Evolutionary conservation across 257 asterid species (phyloP).

Genomic region (Parsonsia alboflavescens): DNA sequence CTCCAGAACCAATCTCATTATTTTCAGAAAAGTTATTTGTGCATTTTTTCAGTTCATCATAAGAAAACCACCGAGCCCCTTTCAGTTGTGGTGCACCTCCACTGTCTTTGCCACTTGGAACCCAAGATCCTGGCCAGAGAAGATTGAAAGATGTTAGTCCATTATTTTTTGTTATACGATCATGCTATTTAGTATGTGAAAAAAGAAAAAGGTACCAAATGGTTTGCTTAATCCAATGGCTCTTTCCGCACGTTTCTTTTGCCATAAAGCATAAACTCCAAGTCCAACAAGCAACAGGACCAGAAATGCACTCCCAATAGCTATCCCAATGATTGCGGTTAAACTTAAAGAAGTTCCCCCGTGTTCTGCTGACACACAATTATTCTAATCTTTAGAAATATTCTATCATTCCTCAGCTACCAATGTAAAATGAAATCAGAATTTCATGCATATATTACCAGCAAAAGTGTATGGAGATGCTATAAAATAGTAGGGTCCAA

Average conservation of each 20-base stretch:
- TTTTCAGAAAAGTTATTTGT: slow-evolving; percentile 65
- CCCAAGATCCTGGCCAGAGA: slow-evolving; percentile 67
- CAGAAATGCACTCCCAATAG: slow-evolving; percentile 59
- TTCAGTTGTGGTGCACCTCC: slow-evolving; percentile 95
- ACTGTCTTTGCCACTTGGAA: slow-evolving; percentile 74
- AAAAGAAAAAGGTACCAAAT: slow-evolving; percentile 51
- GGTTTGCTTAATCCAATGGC: slow-evolving; percentile 78
- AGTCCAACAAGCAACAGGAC: slow-evolving; percentile 57
- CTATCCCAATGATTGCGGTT: slow-evolving; percentile 54
- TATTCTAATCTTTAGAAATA: not conserved
- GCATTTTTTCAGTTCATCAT: slow-evolving; percentile 84
- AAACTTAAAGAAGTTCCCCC: slow-evolving; percentile 41
- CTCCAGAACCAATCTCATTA: slow-evolving; percentile 91
- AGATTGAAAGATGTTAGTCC: slow-evolving; percentile 15
- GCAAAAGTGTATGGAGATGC: slow-evolving; percentile 66
- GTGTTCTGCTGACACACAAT: slow-evolving; percentile 39
- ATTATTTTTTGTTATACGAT: not conserved
- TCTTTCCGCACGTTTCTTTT: slow-evolving; percentile 79
- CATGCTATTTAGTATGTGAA: not conserved
- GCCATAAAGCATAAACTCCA: slow-evolving; percentile 61
- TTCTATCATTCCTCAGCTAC: not conserved
- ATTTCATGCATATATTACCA: slow-evolving; percentile 30
- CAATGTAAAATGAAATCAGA: not conserved
- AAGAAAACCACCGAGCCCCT: slow-evolving; percentile 95
- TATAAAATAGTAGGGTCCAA: slow-evolving; percentile 86